These are phyloP conservation scores for Debaryomyces castellii DNA, from an alignment of 805 yeast genomes.

Conservation along the genomic window DNA sequence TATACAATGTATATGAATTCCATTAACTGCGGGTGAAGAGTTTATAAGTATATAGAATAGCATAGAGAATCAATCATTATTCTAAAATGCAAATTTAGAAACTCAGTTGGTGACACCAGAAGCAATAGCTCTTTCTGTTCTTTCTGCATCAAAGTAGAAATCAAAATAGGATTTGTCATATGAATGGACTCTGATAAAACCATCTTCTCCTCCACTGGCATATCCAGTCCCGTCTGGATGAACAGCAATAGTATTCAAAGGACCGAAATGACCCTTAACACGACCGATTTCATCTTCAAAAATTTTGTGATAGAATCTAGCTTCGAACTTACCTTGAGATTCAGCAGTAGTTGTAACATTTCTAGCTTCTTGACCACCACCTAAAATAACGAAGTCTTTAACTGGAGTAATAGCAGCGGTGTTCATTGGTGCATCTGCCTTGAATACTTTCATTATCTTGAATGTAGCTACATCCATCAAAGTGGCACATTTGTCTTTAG, in stretches of 20 bases:
- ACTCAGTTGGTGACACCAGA: constrained; percentile 19
- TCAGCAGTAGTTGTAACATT: constrained; percentile 97
- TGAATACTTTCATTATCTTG: constrained; percentile 67
- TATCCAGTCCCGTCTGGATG: constrained; percentile 93
- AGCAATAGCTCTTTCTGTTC: constrained; percentile 59
- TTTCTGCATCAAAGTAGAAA: constrained; percentile 88
- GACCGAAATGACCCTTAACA: constrained; percentile 99
- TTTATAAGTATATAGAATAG: neutral
- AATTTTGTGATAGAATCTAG: constrained; percentile 91
- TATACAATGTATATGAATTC: constrained; percentile 5
- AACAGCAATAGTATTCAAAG: constrained; percentile 87
- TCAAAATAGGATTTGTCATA: constrained; percentile 93
- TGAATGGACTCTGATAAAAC: constrained; percentile 89
- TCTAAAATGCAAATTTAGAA: constrained; percentile 1
- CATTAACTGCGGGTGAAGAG: neutral
- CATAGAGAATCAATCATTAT: neutral
- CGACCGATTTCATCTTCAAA: constrained; percentile 96
- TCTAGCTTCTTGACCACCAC: constrained; percentile 99
- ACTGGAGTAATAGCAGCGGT: constrained; percentile 92
- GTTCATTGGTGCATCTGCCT: constrained; percentile 91
- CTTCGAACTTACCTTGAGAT: constrained; percentile 94
- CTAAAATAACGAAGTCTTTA: constrained; percentile 88
- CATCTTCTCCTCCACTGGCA: constrained; percentile 99
- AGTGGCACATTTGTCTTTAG: constrained; percentile 85
- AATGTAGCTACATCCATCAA: constrained; percentile 77